Base-by-base conservation (phyloP, 192 early-diverging fungal species). In the Rhizoclosmatium sp. region DNA sequence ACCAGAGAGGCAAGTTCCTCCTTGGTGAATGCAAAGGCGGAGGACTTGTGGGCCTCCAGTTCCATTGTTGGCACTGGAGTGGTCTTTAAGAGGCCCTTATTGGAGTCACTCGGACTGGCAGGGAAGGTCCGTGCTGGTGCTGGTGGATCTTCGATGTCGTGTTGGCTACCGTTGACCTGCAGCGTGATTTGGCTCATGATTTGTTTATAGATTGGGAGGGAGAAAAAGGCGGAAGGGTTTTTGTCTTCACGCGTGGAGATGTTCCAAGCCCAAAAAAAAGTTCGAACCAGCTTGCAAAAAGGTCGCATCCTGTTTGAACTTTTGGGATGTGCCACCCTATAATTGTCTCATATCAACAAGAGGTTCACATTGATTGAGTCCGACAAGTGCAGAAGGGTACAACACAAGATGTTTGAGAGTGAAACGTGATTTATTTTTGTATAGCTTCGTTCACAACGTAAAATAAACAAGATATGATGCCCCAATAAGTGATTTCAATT, bases 1-100 rank as follows among this genome's bases (percentile, higher is more conserved):
- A 87, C 59, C 19, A 88, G 76, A 42, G 78, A 75, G 54, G 78
- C 56, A 39, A 88, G 78, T 21, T 81, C 41, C n/a, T 87, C 83
- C 19, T 76, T 9, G 59, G 76, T 66, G 62, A 82, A n/a, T 21
- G 14, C 65, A 47, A 82, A 82, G 47, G 39, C 45, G 14, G 41
- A 19, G 60, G 44, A 39, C 19, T 69, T 49, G 68, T 31, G 31
- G 31, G 31, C 31, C 31, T 31, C 31, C 31, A 31, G 31, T 31
- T 31, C 31, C 31, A 31, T 31, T 31, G 31, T 31, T 31, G 31
- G 31, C 31, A 31, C 31, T 54, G 51, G 51, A 0, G 51, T 54
- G 51, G 5, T 0, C 0, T 54, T 16, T 12, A 54, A 12, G 9
- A 54, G 51, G 51, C 51, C 51, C 51, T 54, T 54, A 7, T 54